Base-by-base conservation (phyloP, 1,284 basidiomycete genomes). In the Vanrija pseudolonga region DNA sequence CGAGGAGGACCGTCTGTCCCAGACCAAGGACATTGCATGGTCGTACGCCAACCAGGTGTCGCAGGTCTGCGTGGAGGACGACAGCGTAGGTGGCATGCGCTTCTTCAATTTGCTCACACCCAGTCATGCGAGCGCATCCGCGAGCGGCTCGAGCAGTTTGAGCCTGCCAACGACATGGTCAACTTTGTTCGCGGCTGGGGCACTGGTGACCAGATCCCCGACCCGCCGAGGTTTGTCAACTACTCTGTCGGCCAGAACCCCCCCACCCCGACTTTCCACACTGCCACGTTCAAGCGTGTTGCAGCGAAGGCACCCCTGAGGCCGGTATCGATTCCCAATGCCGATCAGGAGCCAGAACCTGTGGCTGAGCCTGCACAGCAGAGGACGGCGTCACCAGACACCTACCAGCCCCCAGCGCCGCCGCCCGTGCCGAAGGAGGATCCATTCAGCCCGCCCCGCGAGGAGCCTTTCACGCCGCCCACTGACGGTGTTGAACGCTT, bases 1-100 rank as follows among this genome's bases (percentile, higher is more conserved):
- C 45, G 95, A 99, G 72, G 94, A 98, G 68, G 88, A 95, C 59
- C 83, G 96, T 15, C 79, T 96, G 70, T 90, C 93, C 60, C 90
- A 96, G 69, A 86, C 89, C 78, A 97, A 96, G 78, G 89, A 94
- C 72, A 90, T 91, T 63, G 82, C 96, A 72, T 99, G 95, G 95
- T 85, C 86, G 28, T 97, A 91, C 72, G 93, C 95, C 2, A 99
- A 99, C 74, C 87, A 88, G 1, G 87, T 98, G 19, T 96, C 93
- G 5, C 90, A 90, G 7, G 89, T 97, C 23, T 98, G 96, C 68
- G 94, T 99, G 14, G 82, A 86, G 19, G 95, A 98, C 70, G 96
- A 98, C 71, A 91, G 96, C 82, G 91, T 91, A 67, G 62, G 86
- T 80, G 3, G 15, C 54, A 46, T 19, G 5, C 38, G 17, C 15